Evolutionary conservation across 208 protist species (phyloP).

Genomic region (Phytomonas sp.): DNA sequence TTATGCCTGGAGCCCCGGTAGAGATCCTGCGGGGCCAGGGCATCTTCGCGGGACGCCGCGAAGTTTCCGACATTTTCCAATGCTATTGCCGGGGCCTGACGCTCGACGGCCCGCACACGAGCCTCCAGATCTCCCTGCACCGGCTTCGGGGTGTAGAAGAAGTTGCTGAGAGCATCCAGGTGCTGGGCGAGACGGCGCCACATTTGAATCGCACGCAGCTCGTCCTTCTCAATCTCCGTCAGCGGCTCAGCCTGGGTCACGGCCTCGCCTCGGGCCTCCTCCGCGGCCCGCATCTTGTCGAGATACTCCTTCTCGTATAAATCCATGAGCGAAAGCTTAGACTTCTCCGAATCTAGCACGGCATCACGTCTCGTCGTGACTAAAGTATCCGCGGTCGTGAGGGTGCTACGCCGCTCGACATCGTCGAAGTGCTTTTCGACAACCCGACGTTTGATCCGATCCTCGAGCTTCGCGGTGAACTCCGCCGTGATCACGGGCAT

Average conservation of each 20-base stretch:
- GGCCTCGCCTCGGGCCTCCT: slow-evolving; percentile 31
- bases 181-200: slow-evolving; percentile 84
- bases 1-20: slow-evolving; percentile 50
- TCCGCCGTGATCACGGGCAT: slow-evolving; percentile 81
- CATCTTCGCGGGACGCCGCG: slow-evolving; percentile 61
- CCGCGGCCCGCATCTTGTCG: slow-evolving; percentile 54
- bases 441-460: slow-evolving; percentile 83
- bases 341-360: slow-evolving; percentile 75
- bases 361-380: slow-evolving; percentile 42
- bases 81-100: slow-evolving; percentile 72
- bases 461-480: slow-evolving; percentile 77
- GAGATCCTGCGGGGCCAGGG: slow-evolving; percentile 85
- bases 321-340: slow-evolving; percentile 85
- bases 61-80: slow-evolving; percentile 82
- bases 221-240: slow-evolving; percentile 87
- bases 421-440: slow-evolving; percentile 75
- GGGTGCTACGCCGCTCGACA: slow-evolving; percentile 41
- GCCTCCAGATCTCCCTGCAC: slow-evolving; percentile 78
- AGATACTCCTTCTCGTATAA: slow-evolving; percentile 90
- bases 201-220: slow-evolving; percentile 87
- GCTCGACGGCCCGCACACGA: slow-evolving; percentile 78
- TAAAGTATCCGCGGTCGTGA: slow-evolving; percentile 58
- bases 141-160: slow-evolving; percentile 87
- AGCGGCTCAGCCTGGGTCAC: slow-evolving; percentile 62
- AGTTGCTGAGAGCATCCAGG: slow-evolving; percentile 89